Conservation (phyloP, 2,329 filamentous ascomycete species). For the Claviceps monticola region DNA sequence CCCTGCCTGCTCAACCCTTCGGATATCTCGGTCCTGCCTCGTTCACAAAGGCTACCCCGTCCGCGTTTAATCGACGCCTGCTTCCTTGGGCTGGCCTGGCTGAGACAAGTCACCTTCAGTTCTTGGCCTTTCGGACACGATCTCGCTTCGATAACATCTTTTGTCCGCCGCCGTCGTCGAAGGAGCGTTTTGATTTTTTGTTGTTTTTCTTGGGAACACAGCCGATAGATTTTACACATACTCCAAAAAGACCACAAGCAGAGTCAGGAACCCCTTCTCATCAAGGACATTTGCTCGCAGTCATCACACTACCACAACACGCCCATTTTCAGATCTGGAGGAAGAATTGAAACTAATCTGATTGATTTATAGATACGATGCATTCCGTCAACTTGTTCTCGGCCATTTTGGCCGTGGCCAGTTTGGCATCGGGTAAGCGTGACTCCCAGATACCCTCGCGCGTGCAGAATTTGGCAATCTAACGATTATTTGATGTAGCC, state of each 20-base stretch:
- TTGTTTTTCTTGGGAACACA: slow-evolving; percentile 12
- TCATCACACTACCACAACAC: background rate
- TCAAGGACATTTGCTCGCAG: background rate
- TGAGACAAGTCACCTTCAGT: background rate
- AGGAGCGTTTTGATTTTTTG: background rate
- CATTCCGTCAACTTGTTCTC: slow-evolving; percentile 30
- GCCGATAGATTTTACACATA: slow-evolving; percentile 9
- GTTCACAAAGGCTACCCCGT: background rate
- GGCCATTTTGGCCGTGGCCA: slow-evolving; percentile 29
- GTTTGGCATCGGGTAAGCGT: slow-evolving; percentile 29
- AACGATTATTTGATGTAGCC: slow-evolving; percentile 2
- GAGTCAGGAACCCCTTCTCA: slow-evolving; percentile 6
- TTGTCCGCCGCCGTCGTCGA: slow-evolving; percentile 7
- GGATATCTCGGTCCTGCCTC: background rate
- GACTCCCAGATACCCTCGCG: no score
- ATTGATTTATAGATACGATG: slow-evolving; percentile 23
- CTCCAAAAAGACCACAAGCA: slow-evolving; percentile 5
- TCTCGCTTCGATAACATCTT: slow-evolving; percentile 10
- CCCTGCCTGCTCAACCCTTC: background rate
- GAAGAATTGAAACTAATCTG: background rate
- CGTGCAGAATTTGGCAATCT: background rate
- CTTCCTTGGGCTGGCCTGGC: slow-evolving; percentile 1
- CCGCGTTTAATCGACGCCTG: background rate
- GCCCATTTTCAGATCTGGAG: background rate
- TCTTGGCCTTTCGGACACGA: background rate